Evolutionary conservation across 257 asterid species (phyloP).

Genomic region (Galeopsis tetrahit): DNA sequence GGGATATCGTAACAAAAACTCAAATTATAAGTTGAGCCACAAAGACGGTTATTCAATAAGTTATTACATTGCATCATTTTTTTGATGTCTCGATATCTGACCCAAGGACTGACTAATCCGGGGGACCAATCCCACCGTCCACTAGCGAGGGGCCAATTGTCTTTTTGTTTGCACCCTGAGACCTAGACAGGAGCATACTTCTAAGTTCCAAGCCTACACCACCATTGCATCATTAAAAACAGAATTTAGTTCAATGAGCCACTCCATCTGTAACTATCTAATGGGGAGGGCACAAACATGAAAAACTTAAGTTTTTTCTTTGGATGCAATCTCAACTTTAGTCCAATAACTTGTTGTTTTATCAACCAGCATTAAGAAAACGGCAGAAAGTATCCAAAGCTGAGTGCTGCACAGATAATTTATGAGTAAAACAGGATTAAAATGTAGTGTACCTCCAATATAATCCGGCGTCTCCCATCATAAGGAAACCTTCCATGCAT

Average conservation of each 20-base stretch:
- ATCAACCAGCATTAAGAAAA: conserved; percentile 28
- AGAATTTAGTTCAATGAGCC: conserved; percentile 19
- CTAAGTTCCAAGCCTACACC: too few species aligned
- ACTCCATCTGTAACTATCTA: conserved; percentile 5
- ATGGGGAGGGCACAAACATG: conserved; percentile 12
- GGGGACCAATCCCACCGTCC: too few species aligned
- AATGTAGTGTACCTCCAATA: conserved; percentile 79
- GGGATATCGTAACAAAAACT: neutral
- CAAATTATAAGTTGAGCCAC: conserved; percentile 2
- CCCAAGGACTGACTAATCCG: too few species aligned
- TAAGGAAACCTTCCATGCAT: conserved; percentile 93
- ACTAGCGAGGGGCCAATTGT: too few species aligned
- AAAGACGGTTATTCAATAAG: neutral
- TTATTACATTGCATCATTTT: conserved; percentile 1
- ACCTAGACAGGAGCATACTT: too few species aligned
- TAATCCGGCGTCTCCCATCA: conserved; percentile 92
- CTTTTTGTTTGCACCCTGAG: too few species aligned
- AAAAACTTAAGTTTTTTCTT: conserved; percentile 1
- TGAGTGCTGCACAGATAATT: conserved; percentile 1
- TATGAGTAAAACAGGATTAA: conserved; percentile 29
- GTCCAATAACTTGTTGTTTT: neutral
- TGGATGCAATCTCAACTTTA: neutral
- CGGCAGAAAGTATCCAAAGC: conserved; percentile 8
- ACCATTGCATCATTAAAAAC: neutral
- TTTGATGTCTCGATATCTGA: neutral